These are phyloP conservation scores for Solanum ossicruentum DNA, from an alignment of 257 asterid species.

Conservation along the genomic window DNA sequence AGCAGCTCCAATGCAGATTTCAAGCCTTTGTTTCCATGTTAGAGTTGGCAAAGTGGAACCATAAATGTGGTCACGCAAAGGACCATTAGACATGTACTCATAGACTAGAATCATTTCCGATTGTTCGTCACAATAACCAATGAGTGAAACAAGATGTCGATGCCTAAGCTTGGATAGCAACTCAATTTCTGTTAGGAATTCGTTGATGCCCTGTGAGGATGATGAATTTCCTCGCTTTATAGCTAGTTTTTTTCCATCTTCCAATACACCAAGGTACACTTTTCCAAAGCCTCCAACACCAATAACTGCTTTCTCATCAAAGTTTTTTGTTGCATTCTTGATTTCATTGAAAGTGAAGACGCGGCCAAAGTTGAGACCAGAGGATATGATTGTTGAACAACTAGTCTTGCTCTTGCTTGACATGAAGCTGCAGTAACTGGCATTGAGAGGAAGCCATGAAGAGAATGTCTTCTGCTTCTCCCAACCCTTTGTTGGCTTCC, in stretches of 20 bases:
- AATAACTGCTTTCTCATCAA: slow-evolving; percentile 51
- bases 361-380: slow-evolving; percentile 55
- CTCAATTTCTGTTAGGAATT: slow-evolving; percentile 74
- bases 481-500: slow-evolving; percentile 39
- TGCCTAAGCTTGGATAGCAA: slow-evolving; percentile 80
- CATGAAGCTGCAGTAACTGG: slow-evolving; percentile 60
- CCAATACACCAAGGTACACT: slow-evolving; percentile 57
- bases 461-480: slow-evolving; percentile 64
- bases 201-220: slow-evolving; percentile 81
- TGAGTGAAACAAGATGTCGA: slow-evolving; percentile 73
- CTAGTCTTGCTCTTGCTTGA: slow-evolving; percentile 58
- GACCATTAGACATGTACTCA: slow-evolving; percentile 77
- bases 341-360: slow-evolving; percentile 52
- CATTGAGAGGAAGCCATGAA: slow-evolving; percentile 79
- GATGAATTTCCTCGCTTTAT: slow-evolving; percentile 83
- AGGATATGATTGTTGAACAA: slow-evolving; percentile 35
- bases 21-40: slow-evolving; percentile 77
- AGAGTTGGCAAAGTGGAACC: slow-evolving; percentile 42
- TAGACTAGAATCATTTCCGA: slow-evolving; percentile 82
- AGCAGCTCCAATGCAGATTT: slow-evolving; percentile 88
- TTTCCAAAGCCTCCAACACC: slow-evolving; percentile 98
- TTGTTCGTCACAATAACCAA: slow-evolving; percentile 81
- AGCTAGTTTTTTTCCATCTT: slow-evolving; percentile 59
- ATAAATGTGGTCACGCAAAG: slow-evolving; percentile 70
- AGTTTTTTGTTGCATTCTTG: slow-evolving; percentile 56